Evolutionary conservation across 768 basidiomycete genomes (phyloP).

Genomic region (Leccinum uliginosum): DNA sequence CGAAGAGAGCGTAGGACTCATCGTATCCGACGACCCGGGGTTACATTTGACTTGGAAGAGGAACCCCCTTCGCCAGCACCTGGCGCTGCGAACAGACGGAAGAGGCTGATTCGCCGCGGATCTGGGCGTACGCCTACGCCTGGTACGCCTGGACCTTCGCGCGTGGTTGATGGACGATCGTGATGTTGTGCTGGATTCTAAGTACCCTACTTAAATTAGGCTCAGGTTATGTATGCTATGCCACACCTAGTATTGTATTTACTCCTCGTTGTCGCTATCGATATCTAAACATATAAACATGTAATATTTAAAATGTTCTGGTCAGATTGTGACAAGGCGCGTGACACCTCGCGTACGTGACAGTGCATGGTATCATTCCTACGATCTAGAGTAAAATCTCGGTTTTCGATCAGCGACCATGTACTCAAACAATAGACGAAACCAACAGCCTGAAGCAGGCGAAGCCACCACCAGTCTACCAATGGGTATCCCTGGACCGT

Average conservation of each 20-base stretch:
- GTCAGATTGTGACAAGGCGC: slow-evolving; percentile 14
- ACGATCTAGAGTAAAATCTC: neutral
- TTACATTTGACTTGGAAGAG: slow-evolving; percentile 61
- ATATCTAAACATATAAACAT: slow-evolving; percentile 5
- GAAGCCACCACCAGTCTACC: neutral
- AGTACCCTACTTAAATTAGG: slow-evolving; percentile 26
- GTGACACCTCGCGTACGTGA: slow-evolving; percentile 27
- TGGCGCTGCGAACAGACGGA: slow-evolving; percentile 20
- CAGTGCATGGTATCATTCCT: neutral
- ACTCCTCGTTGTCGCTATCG: slow-evolving; percentile 18
- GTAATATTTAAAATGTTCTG: neutral
- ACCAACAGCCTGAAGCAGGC: neutral
- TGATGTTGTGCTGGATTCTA: slow-evolving; percentile 1
- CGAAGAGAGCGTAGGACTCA: slow-evolving; percentile 36
- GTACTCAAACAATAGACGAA: slow-evolving; percentile 19
- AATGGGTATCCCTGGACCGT: slow-evolving; percentile 24
- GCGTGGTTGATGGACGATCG: slow-evolving; percentile 14
- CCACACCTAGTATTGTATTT: slow-evolving; percentile 25
- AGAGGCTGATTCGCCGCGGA: slow-evolving; percentile 28
- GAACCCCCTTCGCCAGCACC: slow-evolving; percentile 41
- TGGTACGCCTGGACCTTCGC: slow-evolving; percentile 21
- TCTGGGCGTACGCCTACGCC: slow-evolving; percentile 20
- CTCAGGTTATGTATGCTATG: slow-evolving; percentile 29
- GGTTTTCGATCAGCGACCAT: slow-evolving; percentile 7
- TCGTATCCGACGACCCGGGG: slow-evolving; percentile 52